phyloP scores from a whole-genome alignment of 2,329 filamentous ascomycete genomes.

The Cytospora paraplurivora region DNA sequence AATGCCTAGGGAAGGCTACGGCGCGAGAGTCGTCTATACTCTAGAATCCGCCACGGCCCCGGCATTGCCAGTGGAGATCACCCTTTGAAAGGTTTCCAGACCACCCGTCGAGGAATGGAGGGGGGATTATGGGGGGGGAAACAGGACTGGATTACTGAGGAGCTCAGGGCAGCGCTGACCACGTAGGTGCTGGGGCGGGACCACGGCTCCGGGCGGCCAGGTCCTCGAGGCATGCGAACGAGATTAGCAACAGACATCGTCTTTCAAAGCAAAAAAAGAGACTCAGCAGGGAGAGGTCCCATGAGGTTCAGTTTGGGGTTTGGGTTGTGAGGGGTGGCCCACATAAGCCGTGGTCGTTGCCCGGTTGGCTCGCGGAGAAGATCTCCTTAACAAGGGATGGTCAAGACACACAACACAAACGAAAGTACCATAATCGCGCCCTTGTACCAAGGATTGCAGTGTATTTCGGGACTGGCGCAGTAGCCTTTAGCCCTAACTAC shows the following conservation, averaged over 20 bases:
- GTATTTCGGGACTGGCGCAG: slow-evolving; percentile 22
- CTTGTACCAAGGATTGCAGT: slow-evolving; percentile 15
- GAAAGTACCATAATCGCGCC: slow-evolving; percentile 19
- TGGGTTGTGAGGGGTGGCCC: slow-evolving; percentile 17
- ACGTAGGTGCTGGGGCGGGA: slow-evolving; percentile 24
- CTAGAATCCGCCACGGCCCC: slow-evolving; percentile 20
- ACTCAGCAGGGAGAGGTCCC: slow-evolving; percentile 16
- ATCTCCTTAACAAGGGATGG: slow-evolving; percentile 29
- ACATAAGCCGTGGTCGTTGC: slow-evolving; percentile 24
- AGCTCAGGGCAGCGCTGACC: slow-evolving; percentile 13
- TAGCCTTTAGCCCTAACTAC: slow-evolving; percentile 10
- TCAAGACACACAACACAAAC: slow-evolving; percentile 27
- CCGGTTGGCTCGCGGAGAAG: slow-evolving; percentile 25
- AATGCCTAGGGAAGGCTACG: neutral
- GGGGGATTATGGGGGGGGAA: slow-evolving; percentile 18
- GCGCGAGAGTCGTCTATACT: neutral
- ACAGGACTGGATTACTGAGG: neutral
- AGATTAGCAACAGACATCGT: slow-evolving; percentile 45
- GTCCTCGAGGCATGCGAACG: slow-evolving; percentile 42
- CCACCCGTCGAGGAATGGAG: slow-evolving; percentile 26
- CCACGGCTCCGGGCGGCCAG: slow-evolving; percentile 2
- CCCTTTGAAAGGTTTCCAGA: slow-evolving; percentile 21
- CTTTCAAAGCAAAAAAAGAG: slow-evolving; percentile 16
- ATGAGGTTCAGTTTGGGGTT: slow-evolving; percentile 15
- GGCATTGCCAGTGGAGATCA: slow-evolving; percentile 10